Conservation (phyloP, 495 filamentous ascomycete genomes). For the Penicillium paradoxum region DNA sequence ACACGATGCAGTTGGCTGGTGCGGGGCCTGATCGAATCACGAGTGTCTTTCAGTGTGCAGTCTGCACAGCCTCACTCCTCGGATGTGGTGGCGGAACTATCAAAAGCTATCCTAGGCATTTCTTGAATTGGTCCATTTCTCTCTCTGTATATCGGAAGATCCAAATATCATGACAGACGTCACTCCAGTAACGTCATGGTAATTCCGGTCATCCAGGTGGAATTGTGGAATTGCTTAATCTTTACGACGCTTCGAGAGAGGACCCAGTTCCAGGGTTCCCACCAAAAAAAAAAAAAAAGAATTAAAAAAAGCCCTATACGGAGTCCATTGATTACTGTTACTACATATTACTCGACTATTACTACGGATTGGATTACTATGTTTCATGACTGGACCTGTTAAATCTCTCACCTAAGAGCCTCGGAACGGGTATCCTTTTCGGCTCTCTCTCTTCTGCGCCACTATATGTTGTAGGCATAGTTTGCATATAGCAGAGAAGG, state of each 20-base stretch:
- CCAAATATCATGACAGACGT: background rate
- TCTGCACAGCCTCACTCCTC: conserved; percentile 22
- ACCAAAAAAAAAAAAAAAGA: background rate
- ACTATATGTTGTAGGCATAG: background rate
- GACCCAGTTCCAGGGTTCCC: conserved; percentile 29
- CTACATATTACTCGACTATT: background rate
- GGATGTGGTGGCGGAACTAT: conserved; percentile 12
- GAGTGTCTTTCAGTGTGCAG: background rate
- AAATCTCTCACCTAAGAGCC: conserved; percentile 18
- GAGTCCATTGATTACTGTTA: background rate
- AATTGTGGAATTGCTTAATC: conserved; percentile 23
- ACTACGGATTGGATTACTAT: background rate
- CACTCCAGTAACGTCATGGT: conserved; percentile 1
- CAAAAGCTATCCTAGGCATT: conserved; percentile 1
- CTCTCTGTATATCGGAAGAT: background rate
- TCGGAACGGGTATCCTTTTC: background rate
- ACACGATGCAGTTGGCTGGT: conserved; percentile 20
- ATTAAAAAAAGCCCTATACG: background rate
- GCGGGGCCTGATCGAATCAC: conserved; percentile 25
- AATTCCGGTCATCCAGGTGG: conserved; percentile 4
- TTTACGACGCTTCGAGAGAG: conserved; percentile 5
- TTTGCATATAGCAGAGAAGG: background rate
- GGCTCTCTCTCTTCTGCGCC: background rate
- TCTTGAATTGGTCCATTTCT: too few species aligned
- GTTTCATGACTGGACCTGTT: conserved; percentile 5